Conservation (phyloP, 73 alveolate genomes). For the Uronychia setigera region DNA sequence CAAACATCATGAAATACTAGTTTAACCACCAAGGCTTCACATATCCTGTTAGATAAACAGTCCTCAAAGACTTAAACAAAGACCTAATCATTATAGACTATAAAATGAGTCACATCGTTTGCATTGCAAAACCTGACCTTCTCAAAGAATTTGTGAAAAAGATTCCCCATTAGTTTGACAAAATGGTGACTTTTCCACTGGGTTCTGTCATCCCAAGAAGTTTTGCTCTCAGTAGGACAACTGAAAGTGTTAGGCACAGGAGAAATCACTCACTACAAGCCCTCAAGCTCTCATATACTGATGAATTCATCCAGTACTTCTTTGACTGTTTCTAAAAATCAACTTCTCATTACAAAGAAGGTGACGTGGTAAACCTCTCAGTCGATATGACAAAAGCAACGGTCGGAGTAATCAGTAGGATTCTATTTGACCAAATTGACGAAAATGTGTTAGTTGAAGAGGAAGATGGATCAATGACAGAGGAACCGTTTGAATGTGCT, state of each 20-base stretch:
- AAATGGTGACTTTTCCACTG: background rate
- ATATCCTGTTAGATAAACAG: background rate
- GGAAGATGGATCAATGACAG: background rate
- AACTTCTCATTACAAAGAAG: background rate
- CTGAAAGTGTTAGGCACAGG: background rate
- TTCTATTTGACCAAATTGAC: conserved; percentile 4
- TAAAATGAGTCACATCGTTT: background rate
- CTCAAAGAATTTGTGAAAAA: background rate
- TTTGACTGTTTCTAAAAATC: background rate
- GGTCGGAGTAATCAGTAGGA: conserved; percentile 5
- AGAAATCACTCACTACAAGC: background rate
- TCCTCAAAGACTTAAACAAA: background rate
- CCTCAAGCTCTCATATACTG: background rate
- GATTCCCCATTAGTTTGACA: background rate
- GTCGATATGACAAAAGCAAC: background rate
- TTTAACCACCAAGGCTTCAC: background rate
- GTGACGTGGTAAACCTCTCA: background rate
- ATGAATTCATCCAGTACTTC: background rate
- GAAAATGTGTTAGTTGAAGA: background rate
- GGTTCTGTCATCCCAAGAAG: background rate
- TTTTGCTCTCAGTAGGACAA: background rate
- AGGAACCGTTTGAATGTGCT: background rate
- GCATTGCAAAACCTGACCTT: background rate
- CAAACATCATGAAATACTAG: background rate
- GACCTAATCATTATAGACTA: background rate